Percentiles rank a stretch among this genome's conserved stretches.
These are phyloP conservation scores for Hypsizygus marmoreus DNA, from an alignment of 768 basidiomycete species.

Conservation along the genomic window DNA sequence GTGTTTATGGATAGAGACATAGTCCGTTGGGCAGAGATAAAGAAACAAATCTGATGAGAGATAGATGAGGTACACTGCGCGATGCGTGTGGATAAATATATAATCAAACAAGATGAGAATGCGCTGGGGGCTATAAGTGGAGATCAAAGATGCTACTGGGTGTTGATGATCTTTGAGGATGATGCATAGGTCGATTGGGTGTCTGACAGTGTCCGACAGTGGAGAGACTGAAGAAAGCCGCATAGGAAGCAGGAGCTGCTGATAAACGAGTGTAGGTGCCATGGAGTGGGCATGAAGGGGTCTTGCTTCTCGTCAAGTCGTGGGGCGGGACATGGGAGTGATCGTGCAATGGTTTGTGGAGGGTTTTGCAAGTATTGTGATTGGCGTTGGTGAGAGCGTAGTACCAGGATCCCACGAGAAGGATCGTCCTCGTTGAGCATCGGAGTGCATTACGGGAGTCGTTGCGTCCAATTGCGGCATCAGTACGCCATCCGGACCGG, in stretches of 20 bases:
- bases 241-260: slow-evolving; percentile 7
- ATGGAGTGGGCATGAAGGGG: slow-evolving; percentile 16
- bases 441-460: slow-evolving; percentile 2
- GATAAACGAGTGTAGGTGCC: slow-evolving; percentile 25
- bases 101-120: slow-evolving; percentile 17
- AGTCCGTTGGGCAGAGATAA: slow-evolving; percentile 23
- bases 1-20: slow-evolving; percentile 10
- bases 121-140: slow-evolving; percentile 11
- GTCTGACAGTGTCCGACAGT: slow-evolving; percentile 2
- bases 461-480: slow-evolving; percentile 11
- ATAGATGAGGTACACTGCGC: slow-evolving; percentile 19
- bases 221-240: too few relatives aligned
- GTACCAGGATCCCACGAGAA: too few relatives aligned
- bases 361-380: slow-evolving; percentile 7
- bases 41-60: slow-evolving; percentile 24
- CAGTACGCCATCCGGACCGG: slow-evolving; percentile 57
- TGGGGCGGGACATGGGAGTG: slow-evolving; percentile 13
- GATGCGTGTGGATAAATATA: slow-evolving; percentile 24
- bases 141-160: slow-evolving; percentile 6
- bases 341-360: slow-evolving; percentile 14
- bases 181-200: slow-evolving; percentile 1
- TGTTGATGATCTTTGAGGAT: slow-evolving; percentile 9
- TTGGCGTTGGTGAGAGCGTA: slow-evolving; percentile 12
- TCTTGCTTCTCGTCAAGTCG: slow-evolving; percentile 13
- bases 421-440: too few relatives aligned